Percentiles rank a stretch among this genome's conserved stretches.
These are phyloP conservation scores for Flaveria bidentis DNA, from an alignment of 129 eudicot species.

Conservation along the genomic window DNA sequence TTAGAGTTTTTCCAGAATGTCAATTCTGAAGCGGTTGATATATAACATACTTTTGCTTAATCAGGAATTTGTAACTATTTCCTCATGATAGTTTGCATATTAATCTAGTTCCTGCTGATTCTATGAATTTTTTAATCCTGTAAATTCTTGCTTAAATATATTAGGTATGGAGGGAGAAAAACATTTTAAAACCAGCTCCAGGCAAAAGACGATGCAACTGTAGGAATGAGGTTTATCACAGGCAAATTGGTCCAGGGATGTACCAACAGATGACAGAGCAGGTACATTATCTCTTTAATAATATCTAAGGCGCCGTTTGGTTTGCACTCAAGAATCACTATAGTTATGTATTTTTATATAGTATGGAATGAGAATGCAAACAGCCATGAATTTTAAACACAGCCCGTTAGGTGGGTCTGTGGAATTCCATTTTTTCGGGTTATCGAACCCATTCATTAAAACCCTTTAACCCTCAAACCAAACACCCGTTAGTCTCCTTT, in stretches of 20 bases:
- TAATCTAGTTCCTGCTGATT: neutral
- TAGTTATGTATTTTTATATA: neutral
- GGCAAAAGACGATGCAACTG: slow-evolving; percentile 95
- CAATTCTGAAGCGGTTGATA: neutral
- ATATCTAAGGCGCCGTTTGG: neutral
- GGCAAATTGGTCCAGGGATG: slow-evolving; percentile 99
- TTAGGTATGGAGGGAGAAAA: slow-evolving; percentile 99
- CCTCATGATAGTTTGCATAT: neutral
- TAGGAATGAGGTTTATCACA: slow-evolving; percentile 95
- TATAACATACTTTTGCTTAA: neutral
- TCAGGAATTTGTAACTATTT: neutral
- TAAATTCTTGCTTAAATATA: slow-evolving; percentile 3
- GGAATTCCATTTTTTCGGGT: neutral
- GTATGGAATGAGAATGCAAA: slow-evolving; percentile 3
- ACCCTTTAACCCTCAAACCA: neutral
- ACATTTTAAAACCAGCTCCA: slow-evolving; percentile 87
- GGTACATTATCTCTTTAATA: slow-evolving; percentile 40
- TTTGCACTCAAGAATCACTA: neutral
- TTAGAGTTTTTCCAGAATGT: neutral
- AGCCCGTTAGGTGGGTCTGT: neutral
- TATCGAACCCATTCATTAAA: neutral
- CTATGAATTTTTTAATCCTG: neutral
- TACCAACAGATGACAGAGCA: slow-evolving; percentile 99
- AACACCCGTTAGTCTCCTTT: neutral
- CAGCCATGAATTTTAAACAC: neutral